Conservation (phyloP, 2,329 filamentous ascomycete species). For the Diaporthe humulicola region DNA sequence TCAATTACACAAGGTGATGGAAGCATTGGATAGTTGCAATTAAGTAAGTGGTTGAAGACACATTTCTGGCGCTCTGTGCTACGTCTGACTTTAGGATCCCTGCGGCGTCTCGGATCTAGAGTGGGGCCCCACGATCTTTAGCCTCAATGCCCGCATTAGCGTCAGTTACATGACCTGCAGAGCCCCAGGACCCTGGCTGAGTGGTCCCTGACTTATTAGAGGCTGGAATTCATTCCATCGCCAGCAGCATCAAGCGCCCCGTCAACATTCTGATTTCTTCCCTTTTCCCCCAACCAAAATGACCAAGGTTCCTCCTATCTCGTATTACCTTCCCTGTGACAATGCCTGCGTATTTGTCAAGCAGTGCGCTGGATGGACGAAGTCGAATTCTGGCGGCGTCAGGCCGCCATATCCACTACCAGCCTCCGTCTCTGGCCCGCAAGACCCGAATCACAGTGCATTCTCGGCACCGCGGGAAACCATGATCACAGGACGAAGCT, state of each 20-base stretch:
- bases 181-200: neutral
- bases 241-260: neutral
- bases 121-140: slow-evolving; percentile 32
- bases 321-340: neutral
- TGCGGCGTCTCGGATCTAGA: slow-evolving; percentile 26
- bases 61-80: neutral
- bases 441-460: too few relatives aligned
- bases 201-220: neutral
- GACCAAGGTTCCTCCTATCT: neutral
- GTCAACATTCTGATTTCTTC: neutral
- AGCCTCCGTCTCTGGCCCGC: neutral
- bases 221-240: neutral
- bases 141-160: slow-evolving; percentile 23
- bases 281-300: neutral
- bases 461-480: neutral
- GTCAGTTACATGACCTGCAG: neutral
- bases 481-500: slow-evolving; percentile 8
- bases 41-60: slow-evolving; percentile 3
- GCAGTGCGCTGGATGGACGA: neutral
- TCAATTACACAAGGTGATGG: neutral
- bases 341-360: too few relatives aligned
- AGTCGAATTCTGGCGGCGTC: too few relatives aligned
- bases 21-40: neutral
- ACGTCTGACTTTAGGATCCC: slow-evolving; percentile 18
- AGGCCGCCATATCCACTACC: too few relatives aligned